Percentiles rank a stretch among this genome's conserved stretches.
Evolutionary conservation across 2,329 filamentous ascomycete species (phyloP).

Genomic region (Plectosphaerella sp.): DNA sequence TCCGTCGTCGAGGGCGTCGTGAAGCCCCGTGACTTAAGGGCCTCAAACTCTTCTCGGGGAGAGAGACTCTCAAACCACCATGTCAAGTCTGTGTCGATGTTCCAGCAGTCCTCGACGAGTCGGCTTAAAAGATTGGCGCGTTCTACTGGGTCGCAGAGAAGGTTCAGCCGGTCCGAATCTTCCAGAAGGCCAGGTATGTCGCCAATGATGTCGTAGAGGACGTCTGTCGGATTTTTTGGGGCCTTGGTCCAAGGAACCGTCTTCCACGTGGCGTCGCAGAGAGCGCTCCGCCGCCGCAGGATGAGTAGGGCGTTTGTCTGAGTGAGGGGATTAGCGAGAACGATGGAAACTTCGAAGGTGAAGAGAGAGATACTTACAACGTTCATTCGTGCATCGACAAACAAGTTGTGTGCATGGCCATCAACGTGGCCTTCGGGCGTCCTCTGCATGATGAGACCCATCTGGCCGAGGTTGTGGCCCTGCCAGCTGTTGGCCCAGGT

Average conservation of each 20-base stretch:
- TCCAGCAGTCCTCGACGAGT: slow-evolving; percentile 10
- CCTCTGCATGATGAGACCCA: slow-evolving; percentile 8
- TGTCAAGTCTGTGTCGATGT: slow-evolving; percentile 5
- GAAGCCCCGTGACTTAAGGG: slow-evolving; percentile 1
- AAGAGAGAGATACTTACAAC: slow-evolving; percentile 8
- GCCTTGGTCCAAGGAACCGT: slow-evolving; percentile 22
- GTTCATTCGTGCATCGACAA: slow-evolving; percentile 15
- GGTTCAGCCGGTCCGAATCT: slow-evolving; percentile 17
- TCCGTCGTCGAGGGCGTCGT: slow-evolving; percentile 7
- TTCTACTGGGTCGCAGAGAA: slow-evolving; percentile 1
- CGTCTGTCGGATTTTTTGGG: slow-evolving; percentile 22
- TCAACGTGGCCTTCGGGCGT: slow-evolving; percentile 3
- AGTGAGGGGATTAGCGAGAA: background rate
- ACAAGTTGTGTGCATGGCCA: slow-evolving; percentile 14
- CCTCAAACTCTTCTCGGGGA: slow-evolving; percentile 3
- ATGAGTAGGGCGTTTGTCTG: slow-evolving; percentile 10
- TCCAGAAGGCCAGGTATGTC: slow-evolving; percentile 21
- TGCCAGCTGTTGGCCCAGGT: slow-evolving; percentile 11
- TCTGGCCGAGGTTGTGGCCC: slow-evolving; percentile 10
- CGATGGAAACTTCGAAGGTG: background rate
- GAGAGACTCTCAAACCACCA: slow-evolving; percentile 7
- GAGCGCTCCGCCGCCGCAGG: slow-evolving; percentile 14
- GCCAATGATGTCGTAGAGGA: slow-evolving; percentile 23
- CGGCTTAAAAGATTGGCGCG: background rate
- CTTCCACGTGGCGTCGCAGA: slow-evolving; percentile 24